Percentiles rank a stretch among this genome's conserved stretches.
Conservation (phyloP, 495 filamentous ascomycete species). For the Daldinia grandis region DNA sequence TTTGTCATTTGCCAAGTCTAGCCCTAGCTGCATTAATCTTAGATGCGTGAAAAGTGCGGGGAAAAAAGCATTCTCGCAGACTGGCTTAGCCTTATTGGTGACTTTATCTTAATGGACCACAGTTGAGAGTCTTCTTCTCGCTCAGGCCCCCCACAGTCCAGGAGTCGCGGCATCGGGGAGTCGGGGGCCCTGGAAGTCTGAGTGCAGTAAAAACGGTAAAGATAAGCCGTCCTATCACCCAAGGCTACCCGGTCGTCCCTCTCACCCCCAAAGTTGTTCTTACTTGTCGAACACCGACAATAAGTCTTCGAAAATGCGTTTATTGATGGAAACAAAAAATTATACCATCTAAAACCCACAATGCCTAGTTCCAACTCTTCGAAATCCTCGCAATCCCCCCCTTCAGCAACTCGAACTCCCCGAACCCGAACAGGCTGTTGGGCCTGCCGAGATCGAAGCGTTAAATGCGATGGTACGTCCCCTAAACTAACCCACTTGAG, state of each 20-base stretch:
- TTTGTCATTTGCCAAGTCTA: neutral
- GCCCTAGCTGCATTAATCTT: neutral
- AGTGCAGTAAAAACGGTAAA: neutral
- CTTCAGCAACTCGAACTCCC: neutral
- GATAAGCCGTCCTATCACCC: neutral
- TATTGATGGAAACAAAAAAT: neutral
- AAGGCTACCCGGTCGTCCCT: neutral
- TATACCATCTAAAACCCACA: neutral
- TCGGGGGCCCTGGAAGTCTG: neutral
- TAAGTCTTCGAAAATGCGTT: neutral
- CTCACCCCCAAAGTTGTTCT: neutral
- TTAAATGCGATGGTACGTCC: slow-evolving; percentile 12
- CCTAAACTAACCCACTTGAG: neutral
- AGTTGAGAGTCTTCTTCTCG: neutral
- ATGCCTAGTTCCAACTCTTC: neutral
- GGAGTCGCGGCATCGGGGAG: neutral
- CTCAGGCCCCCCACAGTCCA: neutral
- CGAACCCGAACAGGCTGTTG: slow-evolving; percentile 13
- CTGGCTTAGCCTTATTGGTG: neutral
- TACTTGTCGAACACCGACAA: neutral
- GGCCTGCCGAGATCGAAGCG: slow-evolving; percentile 16
- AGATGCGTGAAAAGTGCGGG: neutral
- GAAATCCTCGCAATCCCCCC: neutral
- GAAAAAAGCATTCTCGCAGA: neutral
- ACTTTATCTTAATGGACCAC: neutral